phyloP scores from a whole-genome alignment of 2,329 filamentous ascomycete species.

The Ceratocystis smalleyi region DNA sequence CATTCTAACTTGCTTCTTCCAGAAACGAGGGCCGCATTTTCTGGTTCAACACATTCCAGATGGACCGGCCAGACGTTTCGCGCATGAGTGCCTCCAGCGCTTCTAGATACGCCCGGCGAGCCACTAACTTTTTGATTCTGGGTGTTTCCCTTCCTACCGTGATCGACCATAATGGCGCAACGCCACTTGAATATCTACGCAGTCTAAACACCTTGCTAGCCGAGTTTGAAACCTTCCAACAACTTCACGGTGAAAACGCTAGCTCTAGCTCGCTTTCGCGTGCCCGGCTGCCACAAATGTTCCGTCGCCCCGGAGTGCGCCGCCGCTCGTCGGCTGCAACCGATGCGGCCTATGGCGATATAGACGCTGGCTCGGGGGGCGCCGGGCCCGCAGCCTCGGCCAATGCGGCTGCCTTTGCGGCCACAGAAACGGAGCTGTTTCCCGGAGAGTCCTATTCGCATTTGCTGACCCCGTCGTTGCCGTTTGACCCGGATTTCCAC shows the following conservation, averaged over 20 bases:
- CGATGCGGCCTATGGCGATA: conserved; percentile 23
- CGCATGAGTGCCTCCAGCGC: conserved; percentile 75
- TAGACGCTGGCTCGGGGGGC: conserved; percentile 22
- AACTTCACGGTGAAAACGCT: conserved; percentile 66
- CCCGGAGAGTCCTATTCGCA: conserved; percentile 79
- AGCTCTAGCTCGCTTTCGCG: conserved; percentile 55
- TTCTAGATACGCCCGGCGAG: conserved; percentile 71
- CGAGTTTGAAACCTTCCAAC: conserved; percentile 90
- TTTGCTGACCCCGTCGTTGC: conserved; percentile 77
- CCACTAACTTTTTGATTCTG: conserved; percentile 84
- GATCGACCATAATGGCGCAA: conserved; percentile 70
- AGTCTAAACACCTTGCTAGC: conserved; percentile 69
- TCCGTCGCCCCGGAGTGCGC: conserved; percentile 47
- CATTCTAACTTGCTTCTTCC: neutral
- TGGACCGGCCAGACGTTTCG: conserved; percentile 64
- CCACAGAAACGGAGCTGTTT: conserved; percentile 48
- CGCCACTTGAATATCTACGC: conserved; percentile 70
- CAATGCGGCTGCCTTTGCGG: conserved; percentile 41
- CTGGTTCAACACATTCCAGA: conserved; percentile 96
- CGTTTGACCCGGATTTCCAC: conserved; percentile 94
- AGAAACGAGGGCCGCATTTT: conserved; percentile 89
- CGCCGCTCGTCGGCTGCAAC: conserved; percentile 36
- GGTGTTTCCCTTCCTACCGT: conserved; percentile 82
- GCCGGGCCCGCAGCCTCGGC: conserved; percentile 22
- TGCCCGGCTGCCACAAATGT: conserved; percentile 70